Percentiles rank a stretch among this genome's conserved stretches.
These are phyloP conservation scores for Aspergillus terreus DNA, from an alignment of 2,329 filamentous ascomycete genomes.

Conservation along the genomic window DNA sequence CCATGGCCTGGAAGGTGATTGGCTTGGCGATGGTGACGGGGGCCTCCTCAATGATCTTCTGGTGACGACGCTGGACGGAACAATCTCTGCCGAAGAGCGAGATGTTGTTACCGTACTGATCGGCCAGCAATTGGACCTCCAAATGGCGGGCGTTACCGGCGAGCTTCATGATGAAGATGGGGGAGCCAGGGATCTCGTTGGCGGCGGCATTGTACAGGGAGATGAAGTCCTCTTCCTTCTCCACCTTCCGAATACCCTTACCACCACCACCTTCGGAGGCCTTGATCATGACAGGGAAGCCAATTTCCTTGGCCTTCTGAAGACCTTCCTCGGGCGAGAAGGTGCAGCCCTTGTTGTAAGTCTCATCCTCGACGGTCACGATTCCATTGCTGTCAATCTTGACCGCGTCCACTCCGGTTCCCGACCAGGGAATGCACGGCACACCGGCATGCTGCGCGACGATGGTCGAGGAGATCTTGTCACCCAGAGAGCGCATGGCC, in stretches of 20 bases:
- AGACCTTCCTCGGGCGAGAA: constrained; percentile 87
- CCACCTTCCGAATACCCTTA: constrained; percentile 97
- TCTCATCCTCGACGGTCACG: constrained; percentile 80
- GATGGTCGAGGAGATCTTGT: constrained; percentile 99
- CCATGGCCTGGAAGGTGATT: constrained; percentile 91
- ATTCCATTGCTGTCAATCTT: constrained; percentile 75
- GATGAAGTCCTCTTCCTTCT: constrained; percentile 78
- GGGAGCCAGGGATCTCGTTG: constrained; percentile 95
- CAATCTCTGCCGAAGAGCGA: constrained; percentile 98
- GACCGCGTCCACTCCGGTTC: constrained; percentile 82
- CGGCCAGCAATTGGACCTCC: constrained; percentile 94
- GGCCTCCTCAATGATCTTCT: constrained; percentile 99
- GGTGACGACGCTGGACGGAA: constrained; percentile 95
- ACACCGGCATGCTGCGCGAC: constrained; percentile 95
- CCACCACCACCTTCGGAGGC: constrained; percentile 99
- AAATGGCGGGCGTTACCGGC: constrained; percentile 94
- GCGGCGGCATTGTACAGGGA: constrained; percentile 91
- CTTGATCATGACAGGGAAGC: constrained; percentile 99
- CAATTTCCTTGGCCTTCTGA: constrained; percentile 79
- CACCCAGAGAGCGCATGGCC: constrained; percentile 96
- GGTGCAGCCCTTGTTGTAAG: constrained; percentile 90
- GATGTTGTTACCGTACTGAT: constrained; percentile 99
- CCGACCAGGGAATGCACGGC: constrained; percentile 99
- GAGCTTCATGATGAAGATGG: constrained; percentile 99
- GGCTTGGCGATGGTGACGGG: constrained; percentile 93